These are phyloP conservation scores for Entoloma clypeatum DNA, from an alignment of 1,284 basidiomycete species.

Conservation along the genomic window DNA sequence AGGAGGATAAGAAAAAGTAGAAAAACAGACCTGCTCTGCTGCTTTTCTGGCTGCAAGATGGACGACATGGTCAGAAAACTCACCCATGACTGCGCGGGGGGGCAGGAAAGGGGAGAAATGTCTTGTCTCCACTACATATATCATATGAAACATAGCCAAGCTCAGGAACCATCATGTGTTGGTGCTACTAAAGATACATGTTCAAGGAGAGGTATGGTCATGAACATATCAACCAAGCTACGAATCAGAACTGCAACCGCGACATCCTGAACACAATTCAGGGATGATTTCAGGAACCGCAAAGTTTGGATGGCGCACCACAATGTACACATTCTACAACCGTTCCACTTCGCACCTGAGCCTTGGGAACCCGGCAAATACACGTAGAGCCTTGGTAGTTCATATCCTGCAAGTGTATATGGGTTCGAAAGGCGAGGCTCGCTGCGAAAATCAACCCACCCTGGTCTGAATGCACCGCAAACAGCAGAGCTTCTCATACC, in stretches of 20 bases:
- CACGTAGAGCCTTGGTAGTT: slow-evolving; percentile 99
- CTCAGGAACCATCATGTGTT: slow-evolving; percentile 10
- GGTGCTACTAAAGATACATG: slow-evolving; percentile 10
- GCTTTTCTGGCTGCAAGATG: slow-evolving; percentile 40
- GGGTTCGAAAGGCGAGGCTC: slow-evolving; percentile 13
- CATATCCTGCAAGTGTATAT: slow-evolving; percentile 72
- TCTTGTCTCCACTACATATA: background rate
- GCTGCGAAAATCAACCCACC: slow-evolving; percentile 40
- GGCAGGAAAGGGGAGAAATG: slow-evolving; percentile 9
- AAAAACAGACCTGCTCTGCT: slow-evolving; percentile 41
- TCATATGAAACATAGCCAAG: background rate
- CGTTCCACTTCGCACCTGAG: slow-evolving; percentile 85
- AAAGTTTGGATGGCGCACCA: slow-evolving; percentile 54
- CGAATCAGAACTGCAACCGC: slow-evolving; percentile 82
- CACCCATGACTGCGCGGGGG: slow-evolving; percentile 33
- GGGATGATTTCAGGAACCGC: slow-evolving; percentile 4
- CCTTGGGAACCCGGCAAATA: slow-evolving; percentile 96
- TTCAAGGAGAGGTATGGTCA: slow-evolving; percentile 4
- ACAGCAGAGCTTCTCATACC: slow-evolving; percentile 98
- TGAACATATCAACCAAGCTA: slow-evolving; percentile 27
- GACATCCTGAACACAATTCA: slow-evolving; percentile 52
- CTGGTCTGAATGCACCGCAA: slow-evolving; percentile 94
- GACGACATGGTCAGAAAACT: slow-evolving; percentile 35
- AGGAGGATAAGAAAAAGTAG: background rate
- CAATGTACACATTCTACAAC: slow-evolving; percentile 98